Conservation (phyloP, 176 grass and related monocot species). For the Juncus inflexus region DNA sequence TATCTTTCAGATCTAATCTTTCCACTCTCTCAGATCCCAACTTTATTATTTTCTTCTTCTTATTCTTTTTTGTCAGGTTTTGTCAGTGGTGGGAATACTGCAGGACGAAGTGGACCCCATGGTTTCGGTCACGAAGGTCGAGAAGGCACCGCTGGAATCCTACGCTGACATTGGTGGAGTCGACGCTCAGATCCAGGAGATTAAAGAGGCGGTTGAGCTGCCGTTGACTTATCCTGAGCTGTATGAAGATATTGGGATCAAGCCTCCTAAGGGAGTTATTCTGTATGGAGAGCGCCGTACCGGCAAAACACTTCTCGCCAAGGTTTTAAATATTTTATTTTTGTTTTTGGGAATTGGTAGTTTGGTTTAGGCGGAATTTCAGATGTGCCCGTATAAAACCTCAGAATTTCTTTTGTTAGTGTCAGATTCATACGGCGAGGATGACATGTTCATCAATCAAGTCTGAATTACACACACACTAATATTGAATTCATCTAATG, state of each 20-base stretch:
- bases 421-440: constrained; percentile 77
- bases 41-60: neutral
- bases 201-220: constrained; percentile 88
- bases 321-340: constrained; percentile 35
- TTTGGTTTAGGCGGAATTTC: no score
- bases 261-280: constrained; percentile 84
- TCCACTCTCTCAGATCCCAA: neutral
- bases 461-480: neutral
- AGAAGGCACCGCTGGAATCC: constrained; percentile 79
- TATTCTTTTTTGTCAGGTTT: constrained; percentile 47
- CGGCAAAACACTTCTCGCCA: constrained; percentile 77
- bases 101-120: constrained; percentile 94
- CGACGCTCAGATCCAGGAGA: constrained; percentile 94
- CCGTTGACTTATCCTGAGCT: constrained; percentile 84
- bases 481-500: neutral
- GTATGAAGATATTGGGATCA: constrained; percentile 89
- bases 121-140: constrained; percentile 94
- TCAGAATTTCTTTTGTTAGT: constrained; percentile 2
- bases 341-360: neutral
- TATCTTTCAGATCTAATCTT: neutral
- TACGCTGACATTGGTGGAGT: constrained; percentile 87
- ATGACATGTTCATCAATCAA: constrained; percentile 31
- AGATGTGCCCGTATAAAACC: no score
- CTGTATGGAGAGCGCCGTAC: constrained; percentile 82
- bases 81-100: constrained; percentile 77